Percentiles rank a stretch among this genome's conserved stretches.
phyloP scores from a whole-genome alignment of 129 eudicot species.

The Arctium minus region DNA sequence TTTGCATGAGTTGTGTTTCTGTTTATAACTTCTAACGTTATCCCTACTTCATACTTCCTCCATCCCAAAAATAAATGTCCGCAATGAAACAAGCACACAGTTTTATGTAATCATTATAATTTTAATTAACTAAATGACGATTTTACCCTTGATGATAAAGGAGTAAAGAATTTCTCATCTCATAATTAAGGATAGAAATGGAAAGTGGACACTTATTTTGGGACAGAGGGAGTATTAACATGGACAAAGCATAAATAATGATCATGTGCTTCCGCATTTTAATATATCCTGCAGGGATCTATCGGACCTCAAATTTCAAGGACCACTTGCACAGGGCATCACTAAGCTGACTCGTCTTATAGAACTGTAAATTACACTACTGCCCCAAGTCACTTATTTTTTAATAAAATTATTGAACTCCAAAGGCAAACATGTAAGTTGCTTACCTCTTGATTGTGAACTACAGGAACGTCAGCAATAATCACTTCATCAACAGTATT shows the following conservation, averaged over 20 bases:
- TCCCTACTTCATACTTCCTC: not conserved
- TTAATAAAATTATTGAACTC: not conserved
- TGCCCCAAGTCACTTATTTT: not conserved
- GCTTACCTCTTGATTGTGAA: conserved; percentile 20
- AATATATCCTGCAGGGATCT: conserved; percentile 47
- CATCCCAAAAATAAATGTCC: not conserved
- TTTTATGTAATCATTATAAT: not conserved
- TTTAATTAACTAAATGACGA: not conserved
- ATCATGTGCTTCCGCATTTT: not conserved
- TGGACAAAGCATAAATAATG: not conserved
- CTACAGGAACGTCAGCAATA: conserved; percentile 64
- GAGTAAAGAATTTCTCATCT: not conserved
- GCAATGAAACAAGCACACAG: not conserved
- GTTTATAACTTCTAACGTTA: not conserved
- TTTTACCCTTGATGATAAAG: not conserved
- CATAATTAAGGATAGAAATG: not conserved
- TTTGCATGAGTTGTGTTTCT: not conserved
- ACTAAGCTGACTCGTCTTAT: conserved; percentile 50
- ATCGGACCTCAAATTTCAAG: conserved; percentile 47
- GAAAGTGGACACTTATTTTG: not conserved
- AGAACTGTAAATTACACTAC: conserved; percentile 43
- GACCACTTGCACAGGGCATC: conserved; percentile 56
- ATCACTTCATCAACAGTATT: conserved; percentile 42
- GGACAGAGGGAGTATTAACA: not conserved
- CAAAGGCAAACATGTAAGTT: not conserved